Evolutionary conservation across 495 filamentous ascomycete species (phyloP), one percentile per base, ranked within the genome.

Genomic region (Xylaria telfairii): DNA sequence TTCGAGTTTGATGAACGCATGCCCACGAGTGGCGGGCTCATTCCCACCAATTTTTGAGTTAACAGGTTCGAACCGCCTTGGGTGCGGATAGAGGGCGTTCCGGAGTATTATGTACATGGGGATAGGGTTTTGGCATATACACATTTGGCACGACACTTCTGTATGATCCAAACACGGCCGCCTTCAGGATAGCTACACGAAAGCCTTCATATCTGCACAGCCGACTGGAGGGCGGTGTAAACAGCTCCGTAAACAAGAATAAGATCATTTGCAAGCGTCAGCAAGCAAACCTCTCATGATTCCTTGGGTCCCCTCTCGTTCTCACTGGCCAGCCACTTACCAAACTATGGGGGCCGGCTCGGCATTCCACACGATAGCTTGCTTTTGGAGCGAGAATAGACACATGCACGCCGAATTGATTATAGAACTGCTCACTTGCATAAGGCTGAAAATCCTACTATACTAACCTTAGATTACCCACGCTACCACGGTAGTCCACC

Each of bases 401-500:
- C 51, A 32, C 39, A 32, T 21, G 49, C 65, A 67, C 32, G 21
- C 21, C 12, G 28, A 41, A 6, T 24, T 34, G 28, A 53, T 42
- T 44, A 19, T 54, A 53, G 42, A 34, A 21, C 15, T 54, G 46
- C 17, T 56, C 41, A 41, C 1, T 0, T 67, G 46, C 28, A 54
- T 67, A 56, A 39, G 64, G 64, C 64, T 67, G 64, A 56, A 39
- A 56, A 67, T 67, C 49, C 61, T 46, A 5, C 13, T 10, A 19
- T 28, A 28, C 26, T 64, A 37, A 46, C 37, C n/a, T n/a, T n/a
- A n/a, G n/a, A n/a, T n/a, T n/a, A n/a, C n/a, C 15, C 10, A 37
- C 4, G 53, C 46, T 37, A 65, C n/a, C 63, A 28, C n/a, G 64
- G 17, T 42, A 24, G 57, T 34, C 54, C 9, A 37, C 28, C 30